Percentiles rank a stretch among this genome's conserved stretches.
phyloP scores from a whole-genome alignment of 768 basidiomycete species.

The Rhizopogon roseolus region DNA sequence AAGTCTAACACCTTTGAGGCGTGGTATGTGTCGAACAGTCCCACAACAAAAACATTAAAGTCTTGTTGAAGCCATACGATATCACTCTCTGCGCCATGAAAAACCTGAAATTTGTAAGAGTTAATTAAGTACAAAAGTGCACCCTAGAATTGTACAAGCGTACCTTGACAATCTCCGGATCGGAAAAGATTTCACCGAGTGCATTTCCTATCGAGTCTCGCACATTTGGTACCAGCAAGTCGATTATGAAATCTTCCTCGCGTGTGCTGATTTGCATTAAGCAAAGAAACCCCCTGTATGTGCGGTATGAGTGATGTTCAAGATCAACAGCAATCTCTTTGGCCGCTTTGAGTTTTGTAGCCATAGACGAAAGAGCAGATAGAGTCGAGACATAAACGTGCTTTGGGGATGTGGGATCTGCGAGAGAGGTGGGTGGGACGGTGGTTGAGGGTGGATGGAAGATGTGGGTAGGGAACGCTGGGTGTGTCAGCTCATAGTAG shows the following conservation, averaged over 20 bases:
- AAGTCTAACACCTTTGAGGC: constrained; percentile 87
- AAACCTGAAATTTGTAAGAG: constrained; percentile 46
- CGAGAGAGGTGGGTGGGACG: constrained; percentile 48
- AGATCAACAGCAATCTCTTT: constrained; percentile 89
- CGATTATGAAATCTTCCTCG: constrained; percentile 82
- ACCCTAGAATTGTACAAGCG: constrained; percentile 12
- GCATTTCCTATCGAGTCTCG: constrained; percentile 66
- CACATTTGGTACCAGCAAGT: constrained; percentile 58
- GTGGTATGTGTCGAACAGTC: constrained; percentile 96
- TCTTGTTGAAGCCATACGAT: constrained; percentile 96
- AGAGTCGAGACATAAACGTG: constrained; percentile 68
- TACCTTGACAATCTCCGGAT: constrained; percentile 84
- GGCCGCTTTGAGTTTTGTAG: constrained; percentile 58
- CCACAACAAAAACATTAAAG: constrained; percentile 90
- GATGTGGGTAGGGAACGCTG: constrained; percentile 66
- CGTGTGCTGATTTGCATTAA: constrained; percentile 90
- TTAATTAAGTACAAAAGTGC: not conserved
- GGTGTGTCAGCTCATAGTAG: constrained; percentile 75
- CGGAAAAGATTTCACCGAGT: constrained; percentile 75
- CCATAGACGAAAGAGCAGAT: constrained; percentile 53
- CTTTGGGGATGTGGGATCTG: constrained; percentile 37
- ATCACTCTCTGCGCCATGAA: constrained; percentile 94
- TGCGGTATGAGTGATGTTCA: constrained; percentile 88
- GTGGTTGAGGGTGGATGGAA: constrained; percentile 49
- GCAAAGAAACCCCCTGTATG: constrained; percentile 84